phyloP scores from a whole-genome alignment of 495 filamentous ascomycete species.

The Penicillium arizonense region DNA sequence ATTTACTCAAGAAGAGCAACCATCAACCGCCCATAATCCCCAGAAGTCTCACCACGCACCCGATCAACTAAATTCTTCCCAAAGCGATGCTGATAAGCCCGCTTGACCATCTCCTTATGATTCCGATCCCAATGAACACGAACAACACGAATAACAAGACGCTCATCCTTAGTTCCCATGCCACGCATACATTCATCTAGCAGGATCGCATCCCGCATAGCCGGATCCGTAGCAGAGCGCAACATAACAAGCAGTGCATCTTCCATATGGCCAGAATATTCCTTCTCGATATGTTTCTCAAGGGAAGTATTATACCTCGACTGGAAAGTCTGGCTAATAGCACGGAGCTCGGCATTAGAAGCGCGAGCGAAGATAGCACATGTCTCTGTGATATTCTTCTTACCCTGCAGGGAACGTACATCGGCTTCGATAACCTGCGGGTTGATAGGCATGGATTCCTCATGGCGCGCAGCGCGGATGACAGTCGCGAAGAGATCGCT shows the following conservation, averaged over 20 bases:
- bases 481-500: conserved; percentile 77
- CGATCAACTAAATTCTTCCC: conserved; percentile 57
- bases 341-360: conserved; percentile 76
- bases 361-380: conserved; percentile 70
- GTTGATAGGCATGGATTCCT: conserved; percentile 72
- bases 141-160: conserved; percentile 71
- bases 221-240: conserved; percentile 71
- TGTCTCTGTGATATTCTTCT: conserved; percentile 71
- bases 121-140: conserved; percentile 75
- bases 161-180: conserved; percentile 78
- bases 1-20: conserved; percentile 38
- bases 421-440: conserved; percentile 68
- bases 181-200: conserved; percentile 88
- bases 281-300: conserved; percentile 68
- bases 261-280: conserved; percentile 93
- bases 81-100: conserved; percentile 66
- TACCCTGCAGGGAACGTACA: conserved; percentile 62
- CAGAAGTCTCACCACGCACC: conserved; percentile 80
- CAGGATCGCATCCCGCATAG: conserved; percentile 73
- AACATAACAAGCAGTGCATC: conserved; percentile 78
- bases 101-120: conserved; percentile 70
- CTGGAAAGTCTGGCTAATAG: conserved; percentile 70
- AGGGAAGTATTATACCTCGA: conserved; percentile 62
- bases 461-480: conserved; percentile 64
- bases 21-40: conserved; percentile 70